Percentiles rank a stretch among this genome's conserved stretches.
Conservation (phyloP, 2,329 filamentous ascomycete genomes). For the Xylariaceae sp. region DNA sequence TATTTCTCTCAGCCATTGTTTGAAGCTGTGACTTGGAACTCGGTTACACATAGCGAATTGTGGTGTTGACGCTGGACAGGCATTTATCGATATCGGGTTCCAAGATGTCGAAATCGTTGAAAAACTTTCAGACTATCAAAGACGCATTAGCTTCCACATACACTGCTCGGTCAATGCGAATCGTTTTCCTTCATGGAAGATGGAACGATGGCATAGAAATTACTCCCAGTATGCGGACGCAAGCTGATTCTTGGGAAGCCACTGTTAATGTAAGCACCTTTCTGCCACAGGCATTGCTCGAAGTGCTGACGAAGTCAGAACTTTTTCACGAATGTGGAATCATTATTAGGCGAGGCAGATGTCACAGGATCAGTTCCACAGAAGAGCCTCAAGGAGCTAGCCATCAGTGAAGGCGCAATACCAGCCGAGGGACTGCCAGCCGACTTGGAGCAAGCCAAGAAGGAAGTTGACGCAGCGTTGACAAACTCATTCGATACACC, state of each 20-base stretch:
- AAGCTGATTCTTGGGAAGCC: slow-evolving; percentile 75
- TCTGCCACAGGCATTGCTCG: not conserved
- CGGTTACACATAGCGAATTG: not conserved
- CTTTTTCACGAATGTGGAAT: slow-evolving; percentile 56
- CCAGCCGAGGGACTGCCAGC: slow-evolving; percentile 30
- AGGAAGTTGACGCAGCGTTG: slow-evolving; percentile 56
- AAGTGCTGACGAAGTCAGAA: slow-evolving; percentile 37
- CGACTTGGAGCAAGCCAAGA: slow-evolving; percentile 51
- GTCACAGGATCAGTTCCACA: slow-evolving; percentile 25
- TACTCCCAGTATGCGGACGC: slow-evolving; percentile 72
- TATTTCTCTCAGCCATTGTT: not conserved
- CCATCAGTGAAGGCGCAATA: slow-evolving; percentile 31
- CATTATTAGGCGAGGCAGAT: slow-evolving; percentile 46
- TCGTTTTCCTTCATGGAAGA: slow-evolving; percentile 80
- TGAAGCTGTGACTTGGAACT: not conserved
- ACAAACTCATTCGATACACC: slow-evolving; percentile 87
- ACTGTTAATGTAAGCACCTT: slow-evolving; percentile 57
- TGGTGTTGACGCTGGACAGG: not conserved
- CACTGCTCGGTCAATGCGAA: slow-evolving; percentile 74
- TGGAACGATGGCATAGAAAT: slow-evolving; percentile 95
- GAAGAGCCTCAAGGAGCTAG: slow-evolving; percentile 34
- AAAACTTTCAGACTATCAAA: slow-evolving; percentile 93
- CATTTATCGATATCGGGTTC: slow-evolving; percentile 84
- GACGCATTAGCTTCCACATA: slow-evolving; percentile 70
- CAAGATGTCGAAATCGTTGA: slow-evolving; percentile 94